Percentiles rank a stretch among this genome's conserved stretches.
Conservation (phyloP, 306 rosid species). For the Vigna nakashimae region DNA sequence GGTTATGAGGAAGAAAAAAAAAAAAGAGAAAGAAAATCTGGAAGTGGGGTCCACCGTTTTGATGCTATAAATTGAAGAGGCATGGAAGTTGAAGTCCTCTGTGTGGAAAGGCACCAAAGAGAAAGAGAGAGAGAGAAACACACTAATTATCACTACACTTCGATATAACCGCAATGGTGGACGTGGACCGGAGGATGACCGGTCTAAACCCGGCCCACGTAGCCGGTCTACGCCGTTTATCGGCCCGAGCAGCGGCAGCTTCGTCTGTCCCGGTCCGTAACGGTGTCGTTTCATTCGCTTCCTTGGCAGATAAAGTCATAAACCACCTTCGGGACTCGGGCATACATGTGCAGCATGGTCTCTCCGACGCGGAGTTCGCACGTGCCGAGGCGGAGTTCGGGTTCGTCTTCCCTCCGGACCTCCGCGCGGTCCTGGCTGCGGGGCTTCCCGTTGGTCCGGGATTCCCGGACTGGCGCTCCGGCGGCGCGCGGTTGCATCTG, state of each 20-base stretch:
- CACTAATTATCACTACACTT: background rate
- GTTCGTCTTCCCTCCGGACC: conserved; percentile 91
- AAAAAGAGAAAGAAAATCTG: conserved; percentile 10
- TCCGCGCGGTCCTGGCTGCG: conserved; percentile 84
- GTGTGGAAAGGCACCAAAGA: conserved; percentile 32
- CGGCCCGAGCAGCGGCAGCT: conserved; percentile 83
- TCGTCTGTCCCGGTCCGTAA: conserved; percentile 65
- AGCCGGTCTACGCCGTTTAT: conserved; percentile 92
- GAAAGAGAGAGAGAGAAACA: background rate
- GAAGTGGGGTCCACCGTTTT: conserved; percentile 47
- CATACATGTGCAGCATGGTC: conserved; percentile 70
- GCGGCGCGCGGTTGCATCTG: conserved; percentile 81
- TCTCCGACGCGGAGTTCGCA: conserved; percentile 86
- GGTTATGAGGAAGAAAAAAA: background rate
- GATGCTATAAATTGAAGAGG: conserved; percentile 58
- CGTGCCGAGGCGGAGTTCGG: conserved; percentile 95
- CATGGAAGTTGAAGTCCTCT: conserved; percentile 30
- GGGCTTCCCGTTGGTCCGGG: conserved; percentile 91
- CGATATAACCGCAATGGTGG: conserved; percentile 70
- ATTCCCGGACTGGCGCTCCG: conserved; percentile 90
- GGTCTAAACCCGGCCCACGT: conserved; percentile 94
- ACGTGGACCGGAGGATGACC: conserved; percentile 96
- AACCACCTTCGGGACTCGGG: conserved; percentile 76
- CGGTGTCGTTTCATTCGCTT: conserved; percentile 82
- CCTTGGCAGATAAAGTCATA: conserved; percentile 68